These are phyloP conservation scores for Nakaseomyces kungkrabaensis DNA, from an alignment of 1,139 yeast genomes.

Conservation along the genomic window DNA sequence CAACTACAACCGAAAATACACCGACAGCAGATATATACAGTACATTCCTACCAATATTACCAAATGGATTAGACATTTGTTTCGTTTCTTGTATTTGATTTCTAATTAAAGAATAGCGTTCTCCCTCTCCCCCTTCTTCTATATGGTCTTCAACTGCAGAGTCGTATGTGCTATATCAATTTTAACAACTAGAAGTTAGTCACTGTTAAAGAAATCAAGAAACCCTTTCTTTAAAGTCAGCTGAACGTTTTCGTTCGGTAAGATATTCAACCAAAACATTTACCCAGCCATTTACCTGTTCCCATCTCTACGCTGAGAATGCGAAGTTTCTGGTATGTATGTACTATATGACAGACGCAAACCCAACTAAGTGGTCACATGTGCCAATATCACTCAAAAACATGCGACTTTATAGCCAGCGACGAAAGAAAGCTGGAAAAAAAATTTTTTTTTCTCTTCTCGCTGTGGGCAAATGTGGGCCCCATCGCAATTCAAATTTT, in stretches of 20 bases:
- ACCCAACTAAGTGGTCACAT: no score
- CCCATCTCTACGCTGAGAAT: neutral
- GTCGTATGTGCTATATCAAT: neutral
- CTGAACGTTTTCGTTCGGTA: no score
- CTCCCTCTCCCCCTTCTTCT: no score
- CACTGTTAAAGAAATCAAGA: no score
- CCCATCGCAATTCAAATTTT: neutral
- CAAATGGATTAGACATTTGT: slow-evolving; percentile 15
- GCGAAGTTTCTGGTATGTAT: neutral
- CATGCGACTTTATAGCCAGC: neutral
- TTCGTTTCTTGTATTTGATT: neutral
- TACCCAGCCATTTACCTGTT: neutral
- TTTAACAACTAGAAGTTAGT: no score
- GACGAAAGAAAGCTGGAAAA: neutral
- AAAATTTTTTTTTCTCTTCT: neutral
- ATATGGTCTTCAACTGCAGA: no score
- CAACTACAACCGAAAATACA: slow-evolving; percentile 18
- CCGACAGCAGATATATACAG: slow-evolving; percentile 19
- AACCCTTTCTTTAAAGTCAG: no score
- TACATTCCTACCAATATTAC: slow-evolving; percentile 20
- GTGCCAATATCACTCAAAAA: neutral
- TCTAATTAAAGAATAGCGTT: no score
- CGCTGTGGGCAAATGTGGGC: neutral
- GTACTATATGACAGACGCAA: neutral
- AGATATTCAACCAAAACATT: neutral